These are phyloP conservation scores for Trichoderma erinaceum DNA, from an alignment of 495 filamentous ascomycete species.

Conservation along the genomic window DNA sequence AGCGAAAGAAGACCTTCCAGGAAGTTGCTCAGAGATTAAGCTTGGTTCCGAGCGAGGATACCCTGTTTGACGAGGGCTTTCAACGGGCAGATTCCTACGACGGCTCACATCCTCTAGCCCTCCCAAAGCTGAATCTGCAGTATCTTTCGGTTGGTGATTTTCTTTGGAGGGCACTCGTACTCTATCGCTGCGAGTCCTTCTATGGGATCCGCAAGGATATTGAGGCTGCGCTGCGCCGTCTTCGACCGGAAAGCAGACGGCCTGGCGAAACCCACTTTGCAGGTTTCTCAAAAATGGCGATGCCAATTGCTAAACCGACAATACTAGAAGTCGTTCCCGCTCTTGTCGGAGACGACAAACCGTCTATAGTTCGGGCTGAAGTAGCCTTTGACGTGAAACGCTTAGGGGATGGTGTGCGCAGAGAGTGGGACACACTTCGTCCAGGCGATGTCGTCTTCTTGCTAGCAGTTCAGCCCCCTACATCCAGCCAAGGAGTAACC, in stretches of 20 bases:
- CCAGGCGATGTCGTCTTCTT: conserved; percentile 89
- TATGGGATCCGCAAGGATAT: conserved; percentile 91
- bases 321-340: conserved; percentile 82
- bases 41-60: conserved; percentile 74
- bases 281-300: conserved; percentile 86
- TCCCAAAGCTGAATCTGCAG: conserved; percentile 93
- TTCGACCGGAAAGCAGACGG: conserved; percentile 62
- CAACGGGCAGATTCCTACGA: conserved; percentile 83
- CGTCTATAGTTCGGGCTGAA: conserved; percentile 82
- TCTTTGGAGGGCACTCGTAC: conserved; percentile 82
- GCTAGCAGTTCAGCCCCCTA: conserved; percentile 59
- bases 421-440: conserved; percentile 87
- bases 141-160: conserved; percentile 95
- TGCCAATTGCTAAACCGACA: conserved; percentile 78
- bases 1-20: conserved; percentile 76
- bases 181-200: conserved; percentile 88
- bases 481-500: conserved; percentile 37
- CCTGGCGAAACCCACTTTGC: conserved; percentile 64
- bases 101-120: conserved; percentile 79
- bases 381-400: conserved; percentile 80
- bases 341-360: conserved; percentile 76
- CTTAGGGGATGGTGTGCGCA: conserved; percentile 63
- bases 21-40: conserved; percentile 64
- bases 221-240: conserved; percentile 68
- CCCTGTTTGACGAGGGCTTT: conserved; percentile 80